Conservation (phyloP, 2,329 filamentous ascomycete genomes). For the Neurospora sp. region DNA sequence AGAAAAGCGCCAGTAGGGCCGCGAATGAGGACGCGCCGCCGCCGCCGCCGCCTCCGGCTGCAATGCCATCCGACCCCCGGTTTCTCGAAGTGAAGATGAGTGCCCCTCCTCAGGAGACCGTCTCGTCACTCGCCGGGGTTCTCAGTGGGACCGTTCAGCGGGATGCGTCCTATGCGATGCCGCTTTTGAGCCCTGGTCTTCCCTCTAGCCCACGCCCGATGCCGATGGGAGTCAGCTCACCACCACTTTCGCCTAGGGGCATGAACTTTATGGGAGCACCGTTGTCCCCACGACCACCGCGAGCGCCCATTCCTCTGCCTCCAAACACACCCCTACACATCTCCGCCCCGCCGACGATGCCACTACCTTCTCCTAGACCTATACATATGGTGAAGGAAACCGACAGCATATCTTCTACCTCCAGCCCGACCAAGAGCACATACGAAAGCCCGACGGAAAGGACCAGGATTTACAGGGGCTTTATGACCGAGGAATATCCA, state of each 20-base stretch:
- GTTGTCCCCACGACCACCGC: conserved; percentile 63
- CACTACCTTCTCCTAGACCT: conserved; percentile 31
- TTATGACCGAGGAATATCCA: conserved; percentile 79
- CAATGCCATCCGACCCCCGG: conserved; percentile 30
- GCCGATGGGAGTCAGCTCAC: conserved; percentile 45
- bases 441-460: conserved; percentile 32
- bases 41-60: conserved; percentile 22
- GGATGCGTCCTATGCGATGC: conserved; percentile 23
- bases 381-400: conserved; percentile 27
- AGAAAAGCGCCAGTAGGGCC: conserved; percentile 38
- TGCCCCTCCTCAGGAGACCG: conserved; percentile 27
- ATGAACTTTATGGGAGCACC: conserved; percentile 15
- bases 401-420: conserved; percentile 15
- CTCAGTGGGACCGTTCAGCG: conserved; percentile 28
- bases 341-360: conserved; percentile 36
- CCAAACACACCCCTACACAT: conserved; percentile 58
- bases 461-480: conserved; percentile 59
- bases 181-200: conserved; percentile 49
- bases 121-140: conserved; percentile 44
- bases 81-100: conserved; percentile 20
- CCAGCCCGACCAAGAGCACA: conserved; percentile 23
- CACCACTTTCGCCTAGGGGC: conserved; percentile 60
- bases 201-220: conserved; percentile 51
- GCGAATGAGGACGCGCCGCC: conserved; percentile 28
- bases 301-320: conserved; percentile 63